Evolutionary conservation across 257 asterid species (phyloP), one percentile per base, ranked within the genome.

Genomic region (Cordia subcordata): DNA sequence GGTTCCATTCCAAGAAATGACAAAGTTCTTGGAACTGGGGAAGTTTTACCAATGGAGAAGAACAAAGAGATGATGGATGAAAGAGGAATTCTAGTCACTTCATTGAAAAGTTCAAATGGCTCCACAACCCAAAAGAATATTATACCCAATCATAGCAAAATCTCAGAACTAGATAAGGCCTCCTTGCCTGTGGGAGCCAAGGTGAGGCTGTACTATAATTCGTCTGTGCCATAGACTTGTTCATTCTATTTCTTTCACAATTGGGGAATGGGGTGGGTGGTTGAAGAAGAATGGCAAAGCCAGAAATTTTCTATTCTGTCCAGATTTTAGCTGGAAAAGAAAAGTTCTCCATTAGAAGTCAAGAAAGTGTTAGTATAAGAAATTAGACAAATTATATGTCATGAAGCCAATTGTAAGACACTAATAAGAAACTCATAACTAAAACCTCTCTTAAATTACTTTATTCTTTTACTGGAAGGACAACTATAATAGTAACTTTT

Each of bases 81-180:
- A 18, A 66, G 67, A 63, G 55, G 52, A 49, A 58, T 20, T 64
- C 55, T 39, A 57, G 65, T 51, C 57, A 61, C 69, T 21, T 65
- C 83, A 20, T 21, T 62, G 68, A 81, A 61, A 59, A 58, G 42
- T 60, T 65, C 51, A 15, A 63, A 61, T 59, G 57, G 66, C 49
- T 70, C 69, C 15, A 58, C 67, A 37, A 49, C 66, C 39, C 58
- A 37, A 52, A 49, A 51, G 17, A 66, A 21, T 56, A 44, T 52
- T 61, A 69, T 23, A 32, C 66, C 58, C 52, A 71, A 60, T 38
- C 33, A 21, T 10, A 55, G 13, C 9, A 54, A 37, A 32, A 35
- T 62, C 39, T 20, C 49, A 10, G 71, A 69, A 58, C 42, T 63
- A 71, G 49, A 67, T 9, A 57, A 68, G 76, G 74, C 42, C 18